Evolutionary conservation across 305 asterid genomes (phyloP).

Genomic region (Solanum hybrid): DNA sequence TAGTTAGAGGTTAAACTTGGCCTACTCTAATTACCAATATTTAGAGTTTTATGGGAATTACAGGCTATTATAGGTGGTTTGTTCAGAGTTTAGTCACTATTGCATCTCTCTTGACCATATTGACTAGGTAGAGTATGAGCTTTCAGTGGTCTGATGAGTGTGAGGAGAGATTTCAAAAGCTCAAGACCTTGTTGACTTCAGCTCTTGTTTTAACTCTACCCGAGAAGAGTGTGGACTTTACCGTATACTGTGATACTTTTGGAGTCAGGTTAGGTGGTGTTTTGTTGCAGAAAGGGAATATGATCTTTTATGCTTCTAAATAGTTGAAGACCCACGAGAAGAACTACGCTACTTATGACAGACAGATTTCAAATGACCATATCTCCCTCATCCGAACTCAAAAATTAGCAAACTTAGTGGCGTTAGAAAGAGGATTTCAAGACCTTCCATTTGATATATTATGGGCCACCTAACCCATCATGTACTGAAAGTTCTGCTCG

Average conservation of each 20-base stretch:
- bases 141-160: neutral
- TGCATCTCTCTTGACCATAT: neutral
- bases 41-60: neutral
- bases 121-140: neutral
- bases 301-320: neutral
- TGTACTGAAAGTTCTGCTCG: too few species aligned
- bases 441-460: neutral
- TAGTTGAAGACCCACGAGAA: too few species aligned
- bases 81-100: neutral
- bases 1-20: neutral
- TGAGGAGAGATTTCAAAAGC: too few species aligned
- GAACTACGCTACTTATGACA: neutral
- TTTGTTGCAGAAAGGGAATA: neutral
- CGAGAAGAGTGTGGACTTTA: neutral
- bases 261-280: neutral
- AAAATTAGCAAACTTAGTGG: neutral
- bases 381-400: neutral
- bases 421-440: too few species aligned
- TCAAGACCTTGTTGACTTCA: neutral
- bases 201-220: neutral
- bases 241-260: too few species aligned
- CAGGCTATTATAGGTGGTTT: neutral
- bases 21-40: too few species aligned
- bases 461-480: neutral
- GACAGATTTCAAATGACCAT: too few species aligned